Evolutionary conservation across 306 rosid species (phyloP), one percentile per base, ranked within the genome.

Genomic region (Glycyrrhiza uralensis): DNA sequence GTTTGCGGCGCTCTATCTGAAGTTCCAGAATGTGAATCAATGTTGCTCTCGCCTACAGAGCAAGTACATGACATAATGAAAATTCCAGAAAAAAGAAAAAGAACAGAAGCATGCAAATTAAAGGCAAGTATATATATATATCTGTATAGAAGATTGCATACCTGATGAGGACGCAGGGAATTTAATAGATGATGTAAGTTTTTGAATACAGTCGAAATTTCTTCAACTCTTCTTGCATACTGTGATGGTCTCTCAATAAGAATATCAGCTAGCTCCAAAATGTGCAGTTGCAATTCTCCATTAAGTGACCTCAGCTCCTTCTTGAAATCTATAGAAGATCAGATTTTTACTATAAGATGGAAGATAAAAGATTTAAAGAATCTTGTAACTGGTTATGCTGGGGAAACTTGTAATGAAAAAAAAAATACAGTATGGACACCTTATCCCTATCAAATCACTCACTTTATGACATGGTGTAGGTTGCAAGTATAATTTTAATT

Each of bases 181-280:
- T 93, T 93, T 47, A 93, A 87, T 83, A 93, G 96, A 75, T 93
- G 97, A 73, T 93, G 96, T 63, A 93, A 62, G 87, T 93, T 93
- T 84, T 93, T 93, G 77, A 89, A 90, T 75, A 89, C 83, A 38
- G 93, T 90, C 67, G 98, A 93, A 80, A 93, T 85, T 41, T 93
- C 98, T 83, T 93, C 97, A n/a, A 93, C 96, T 77, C 92, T 86
- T 85, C 97, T 90, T 0, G 98, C 98, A 56, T 90, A 93, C 30
- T 93, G 97, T 20, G 98, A 93, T 44, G 98, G 97, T 67, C 94
- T 86, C 86, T 90, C 92, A 45, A 89, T 89, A 18, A 93, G 96
- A 86, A 90, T 83, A 86, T 93, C 98, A 30, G 98, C 94, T 11
- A 93, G 97, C 86, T 93, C 97, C 89, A 93, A 79, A 72, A 93